These are phyloP conservation scores for Ceratonia siliqua DNA, from an alignment of 306 rosid genomes.

Conservation along the genomic window DNA sequence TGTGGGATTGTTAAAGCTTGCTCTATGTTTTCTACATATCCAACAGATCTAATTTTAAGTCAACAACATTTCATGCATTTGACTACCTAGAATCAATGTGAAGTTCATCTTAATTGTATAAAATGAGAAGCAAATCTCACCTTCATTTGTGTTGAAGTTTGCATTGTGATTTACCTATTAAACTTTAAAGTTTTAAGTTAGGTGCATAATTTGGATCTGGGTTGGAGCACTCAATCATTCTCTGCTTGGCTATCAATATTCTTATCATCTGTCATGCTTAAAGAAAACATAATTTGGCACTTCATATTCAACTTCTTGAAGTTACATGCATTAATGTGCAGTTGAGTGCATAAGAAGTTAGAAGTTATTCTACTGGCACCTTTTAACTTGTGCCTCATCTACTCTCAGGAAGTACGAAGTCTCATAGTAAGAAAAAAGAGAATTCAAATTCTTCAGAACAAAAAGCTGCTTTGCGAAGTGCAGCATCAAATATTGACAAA, in stretches of 20 bases:
- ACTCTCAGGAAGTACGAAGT: conserved; percentile 46
- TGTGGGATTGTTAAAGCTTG: conserved; percentile 5
- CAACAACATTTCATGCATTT: neutral
- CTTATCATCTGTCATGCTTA: neutral
- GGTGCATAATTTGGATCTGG: neutral
- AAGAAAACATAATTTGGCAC: neutral
- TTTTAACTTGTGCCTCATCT: conserved; percentile 11
- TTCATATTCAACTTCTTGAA: neutral
- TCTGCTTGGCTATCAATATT: neutral
- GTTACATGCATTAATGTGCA: neutral
- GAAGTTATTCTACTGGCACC: conserved; percentile 22
- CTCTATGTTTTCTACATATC: neutral
- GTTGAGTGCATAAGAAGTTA: neutral
- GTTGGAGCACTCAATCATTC: neutral
- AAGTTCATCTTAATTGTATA: neutral
- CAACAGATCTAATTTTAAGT: neutral
- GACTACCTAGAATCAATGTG: neutral
- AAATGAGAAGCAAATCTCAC: neutral
- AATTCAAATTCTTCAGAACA: conserved; percentile 31
- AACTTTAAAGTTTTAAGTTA: neutral
- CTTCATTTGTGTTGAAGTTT: neutral
- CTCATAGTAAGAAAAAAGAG: conserved; percentile 37
- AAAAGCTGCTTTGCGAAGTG: conserved; percentile 9
- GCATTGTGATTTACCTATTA: neutral
- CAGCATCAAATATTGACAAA: conserved; percentile 34